Evolutionary conservation across 495 filamentous ascomycete species (phyloP), one percentile per base, ranked within the genome.

Genomic region (Sordaria brevicollis): DNA sequence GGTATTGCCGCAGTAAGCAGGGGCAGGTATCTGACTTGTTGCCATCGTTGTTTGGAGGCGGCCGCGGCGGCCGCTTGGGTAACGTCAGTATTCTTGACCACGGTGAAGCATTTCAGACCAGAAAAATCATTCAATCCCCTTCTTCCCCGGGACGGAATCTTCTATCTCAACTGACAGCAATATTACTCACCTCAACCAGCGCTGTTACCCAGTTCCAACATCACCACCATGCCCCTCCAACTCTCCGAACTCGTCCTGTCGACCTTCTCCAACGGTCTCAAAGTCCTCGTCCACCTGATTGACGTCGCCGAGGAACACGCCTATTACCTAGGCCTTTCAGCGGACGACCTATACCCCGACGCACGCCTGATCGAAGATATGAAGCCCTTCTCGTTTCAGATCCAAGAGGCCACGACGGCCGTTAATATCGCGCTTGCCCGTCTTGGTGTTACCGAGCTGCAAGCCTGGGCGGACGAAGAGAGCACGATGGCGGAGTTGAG

Each of bases 321-420:
- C 37, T 68, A 70, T 21, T 68, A 49, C 13, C 41, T 70, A 54
- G 62, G 57, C 57, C 49, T 75, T 38, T 62, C 74, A 37, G 49
- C 71, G 19, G 66, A 78, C 37, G 41, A 35, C 2, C 74, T 76
- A 11, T 71, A 78, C 67, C 65, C 75, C 54, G n/a, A 68, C n/a
- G 71, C 77, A 10, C 76, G 78, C 11, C 74, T 83, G 5, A 66
- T 71, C 73, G 74, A 77, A 5, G 84, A 86, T 77, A 85, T 86
- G 85, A 78, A 76, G 67, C 77, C 82, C 7, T 73, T 87, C 21
- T 71, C 78, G 54, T 84, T 81, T 76, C 86, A 89, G 74, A 70
- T 88, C 73, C 75, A 79, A 15, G 74, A 77, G 69, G 74, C 71
- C 43, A 74, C 75, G 49, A 71, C 76, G 66, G 74, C 74, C 0